Percentiles rank a stretch among this genome's conserved stretches.
These are phyloP conservation scores for Ephemerocybe angulata DNA, from an alignment of 768 basidiomycete species.

Conservation along the genomic window DNA sequence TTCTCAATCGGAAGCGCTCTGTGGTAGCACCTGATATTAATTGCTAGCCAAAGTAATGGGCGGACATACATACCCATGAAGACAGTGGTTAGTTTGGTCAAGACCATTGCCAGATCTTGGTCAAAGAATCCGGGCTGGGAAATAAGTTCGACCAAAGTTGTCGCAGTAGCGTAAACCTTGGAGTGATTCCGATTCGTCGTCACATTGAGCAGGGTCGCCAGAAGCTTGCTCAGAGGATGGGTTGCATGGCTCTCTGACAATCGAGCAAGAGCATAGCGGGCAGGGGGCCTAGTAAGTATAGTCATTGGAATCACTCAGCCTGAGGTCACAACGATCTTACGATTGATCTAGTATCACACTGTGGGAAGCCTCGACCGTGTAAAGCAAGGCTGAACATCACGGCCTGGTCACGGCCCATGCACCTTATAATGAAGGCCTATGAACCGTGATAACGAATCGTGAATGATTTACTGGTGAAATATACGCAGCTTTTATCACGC, in stretches of 20 bases:
- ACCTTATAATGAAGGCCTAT: too few species aligned
- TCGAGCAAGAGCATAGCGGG: constrained; percentile 53
- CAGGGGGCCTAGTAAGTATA: constrained; percentile 44
- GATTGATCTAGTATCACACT: constrained; percentile 58
- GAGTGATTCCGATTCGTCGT: constrained; percentile 53
- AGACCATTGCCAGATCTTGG: constrained; percentile 40
- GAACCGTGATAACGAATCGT: too few species aligned
- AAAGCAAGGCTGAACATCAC: too few species aligned
- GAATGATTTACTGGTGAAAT: too few species aligned
- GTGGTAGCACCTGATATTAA: constrained; percentile 3
- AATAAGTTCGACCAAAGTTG: constrained; percentile 37
- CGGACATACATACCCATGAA: constrained; percentile 49
- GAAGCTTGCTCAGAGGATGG: constrained; percentile 43
- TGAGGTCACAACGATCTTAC: constrained; percentile 35
- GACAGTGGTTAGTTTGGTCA: constrained; percentile 39
- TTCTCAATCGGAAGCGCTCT: constrained; percentile 61
- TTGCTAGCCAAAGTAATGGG: background rate
- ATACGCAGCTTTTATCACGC: too few species aligned
- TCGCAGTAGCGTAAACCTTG: constrained; percentile 50
- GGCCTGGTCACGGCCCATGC: too few species aligned
- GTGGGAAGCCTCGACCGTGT: too few species aligned
- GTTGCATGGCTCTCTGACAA: constrained; percentile 46
- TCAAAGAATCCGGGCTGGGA: constrained; percentile 43
- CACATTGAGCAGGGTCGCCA: constrained; percentile 46
- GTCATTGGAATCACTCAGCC: background rate